Evolutionary conservation across 139 green algal genomes (phyloP), one percentile per base, ranked within the genome.

Genomic region (Chlamydomonas sp.): DNA sequence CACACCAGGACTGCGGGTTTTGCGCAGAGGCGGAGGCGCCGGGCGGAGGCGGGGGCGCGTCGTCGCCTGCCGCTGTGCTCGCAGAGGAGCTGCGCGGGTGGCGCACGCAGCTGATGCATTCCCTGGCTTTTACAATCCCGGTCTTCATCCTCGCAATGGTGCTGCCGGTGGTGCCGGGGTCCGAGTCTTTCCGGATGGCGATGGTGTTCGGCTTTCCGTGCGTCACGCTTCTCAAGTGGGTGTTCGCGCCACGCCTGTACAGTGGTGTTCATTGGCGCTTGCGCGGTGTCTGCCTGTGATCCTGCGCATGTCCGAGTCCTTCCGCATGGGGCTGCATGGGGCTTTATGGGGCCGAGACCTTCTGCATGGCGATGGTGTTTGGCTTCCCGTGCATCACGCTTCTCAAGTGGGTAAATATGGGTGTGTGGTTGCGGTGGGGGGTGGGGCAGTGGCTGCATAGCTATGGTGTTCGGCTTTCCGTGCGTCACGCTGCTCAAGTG

Each of bases 101-200:
- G 85, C 67, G 76, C 38, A 58, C 57, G 1, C 58, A 86, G 74
- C 74, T 90, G 2, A 39, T 50, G 16, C 47, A 29, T 24, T 76
- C 74, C 35, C 54, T 84, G 3, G 26, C 76, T 24, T 91, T 96
- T 73, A 96, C 93, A 0, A 48, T 93, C 13, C 94, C 93, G 2
- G 79, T 98, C 5, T 92, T 97, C 65, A 64, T 97, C 36, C 57
- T 97, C 33, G 82, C 88, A 34, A 95, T 97, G 90, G 80, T 97
- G 16, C 31, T 71, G 43, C 84, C 88, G 6, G 84, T 88, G 67
- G 58, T 93, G 2, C 82, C 84, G 0, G 72, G 70, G 13, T 3
- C 35, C 24, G 35, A 38, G 59, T 5, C 20, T 24, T 36, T 66
- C 59, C 39, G n/a, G 26, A 13, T 48, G 59, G 59, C 65, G 10